A percentile compares a stretch with the other conserved stretches of the same genome.
These are phyloP conservation scores for Dryas integrifolia DNA, from an alignment of 331 rosid species.

Conservation along the genomic window DNA sequence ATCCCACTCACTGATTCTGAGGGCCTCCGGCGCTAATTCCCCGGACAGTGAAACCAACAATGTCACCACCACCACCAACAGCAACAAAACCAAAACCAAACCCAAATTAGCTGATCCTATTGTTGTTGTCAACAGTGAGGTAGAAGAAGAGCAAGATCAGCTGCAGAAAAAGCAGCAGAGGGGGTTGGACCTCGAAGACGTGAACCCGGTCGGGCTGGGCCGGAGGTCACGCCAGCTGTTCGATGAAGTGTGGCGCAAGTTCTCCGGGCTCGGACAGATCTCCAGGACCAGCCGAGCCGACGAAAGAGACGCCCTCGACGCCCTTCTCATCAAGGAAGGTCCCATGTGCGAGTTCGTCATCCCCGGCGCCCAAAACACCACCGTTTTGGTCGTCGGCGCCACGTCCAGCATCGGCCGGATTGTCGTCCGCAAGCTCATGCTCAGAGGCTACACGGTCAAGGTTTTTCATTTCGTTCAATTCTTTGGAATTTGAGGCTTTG, in stretches of 20 bases:
- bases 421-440: conserved; percentile 89
- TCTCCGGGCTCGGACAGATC: conserved; percentile 93
- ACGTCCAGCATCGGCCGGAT: conserved; percentile 90
- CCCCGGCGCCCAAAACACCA: conserved; percentile 90
- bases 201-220: conserved; percentile 91
- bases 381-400: conserved; percentile 95
- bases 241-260: conserved; percentile 94
- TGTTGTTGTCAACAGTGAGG: neutral
- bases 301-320: conserved; percentile 67
- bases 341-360: conserved; percentile 93
- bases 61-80: neutral
- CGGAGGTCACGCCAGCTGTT: conserved; percentile 77
- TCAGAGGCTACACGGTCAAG: conserved; percentile 88
- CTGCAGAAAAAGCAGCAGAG: conserved; percentile 35
- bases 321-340: conserved; percentile 75
- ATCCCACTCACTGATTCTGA: neutral
- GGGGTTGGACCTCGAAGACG: conserved; percentile 68
- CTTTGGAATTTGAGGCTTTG: neutral
- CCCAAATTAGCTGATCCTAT: neutral
- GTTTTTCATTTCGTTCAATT: conserved; percentile 33
- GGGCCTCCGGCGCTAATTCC: conserved; percentile 12
- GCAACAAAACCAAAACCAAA: conserved; percentile 2
- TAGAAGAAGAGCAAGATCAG: conserved; percentile 5
- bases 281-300: conserved; percentile 72
- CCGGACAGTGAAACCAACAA: neutral